A percentile compares a stretch with the other conserved stretches of the same genome.
Conservation (phyloP, 192 early-diverging fungal species). For the Coemansia erecta region DNA sequence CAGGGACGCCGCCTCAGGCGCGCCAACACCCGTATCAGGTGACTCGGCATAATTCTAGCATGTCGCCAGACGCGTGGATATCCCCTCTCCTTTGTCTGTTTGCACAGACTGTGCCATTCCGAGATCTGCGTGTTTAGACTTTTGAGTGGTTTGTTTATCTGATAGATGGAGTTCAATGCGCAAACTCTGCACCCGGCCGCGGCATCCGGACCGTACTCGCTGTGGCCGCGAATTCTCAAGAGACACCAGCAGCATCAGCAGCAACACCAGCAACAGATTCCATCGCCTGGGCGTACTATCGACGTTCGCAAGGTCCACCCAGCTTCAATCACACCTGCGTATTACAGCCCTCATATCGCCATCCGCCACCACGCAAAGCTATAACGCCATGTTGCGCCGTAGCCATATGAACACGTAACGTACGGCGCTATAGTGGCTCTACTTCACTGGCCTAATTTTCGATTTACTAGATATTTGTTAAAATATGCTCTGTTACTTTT, state of each 20-base stretch:
- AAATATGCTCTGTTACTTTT: background rate
- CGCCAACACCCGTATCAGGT: constrained; percentile 6
- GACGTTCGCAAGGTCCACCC: constrained; percentile 32
- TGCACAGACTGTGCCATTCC: background rate
- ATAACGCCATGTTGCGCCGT: background rate
- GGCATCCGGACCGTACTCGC: constrained; percentile 17
- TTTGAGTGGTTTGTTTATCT: background rate
- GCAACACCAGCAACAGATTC: no score
- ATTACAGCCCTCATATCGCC: constrained; percentile 11
- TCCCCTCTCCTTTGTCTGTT: background rate
- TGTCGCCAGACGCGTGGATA: background rate
- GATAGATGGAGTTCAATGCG: background rate
- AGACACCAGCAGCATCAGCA: background rate
- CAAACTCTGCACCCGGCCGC: constrained; percentile 22
- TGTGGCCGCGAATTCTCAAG: constrained; percentile 15
- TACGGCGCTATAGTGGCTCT: background rate
- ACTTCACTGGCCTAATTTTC: background rate
- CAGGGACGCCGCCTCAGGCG: background rate
- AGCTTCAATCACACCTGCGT: constrained; percentile 7
- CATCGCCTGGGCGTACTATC: constrained; percentile 10
- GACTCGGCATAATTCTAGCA: constrained; percentile 7
- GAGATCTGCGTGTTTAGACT: background rate
- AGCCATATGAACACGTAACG: background rate
- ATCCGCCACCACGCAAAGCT: constrained; percentile 5
- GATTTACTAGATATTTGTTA: background rate